These are phyloP conservation scores for Ilyonectria mors-panacis DNA, from an alignment of 2,329 filamentous ascomycete genomes.

Conservation along the genomic window DNA sequence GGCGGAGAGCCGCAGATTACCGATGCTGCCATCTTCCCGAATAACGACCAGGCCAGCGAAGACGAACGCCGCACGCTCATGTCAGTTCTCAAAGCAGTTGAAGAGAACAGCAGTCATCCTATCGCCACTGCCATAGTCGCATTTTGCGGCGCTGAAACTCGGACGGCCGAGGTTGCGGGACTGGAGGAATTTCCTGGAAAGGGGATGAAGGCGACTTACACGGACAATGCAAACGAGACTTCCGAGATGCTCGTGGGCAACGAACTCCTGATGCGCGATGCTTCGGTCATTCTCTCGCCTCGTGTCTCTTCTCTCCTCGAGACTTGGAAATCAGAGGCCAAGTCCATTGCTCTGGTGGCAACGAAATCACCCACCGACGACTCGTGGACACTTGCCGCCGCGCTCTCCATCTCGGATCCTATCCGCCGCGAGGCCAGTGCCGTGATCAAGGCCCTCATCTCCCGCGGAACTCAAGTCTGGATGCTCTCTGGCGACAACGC, in stretches of 20 bases:
- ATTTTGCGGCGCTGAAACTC: slow-evolving; percentile 66
- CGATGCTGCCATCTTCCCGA: slow-evolving; percentile 61
- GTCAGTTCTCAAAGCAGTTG: slow-evolving; percentile 71
- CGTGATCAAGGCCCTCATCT: slow-evolving; percentile 76
- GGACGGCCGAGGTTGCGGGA: slow-evolving; percentile 53
- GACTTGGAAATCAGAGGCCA: slow-evolving; percentile 74
- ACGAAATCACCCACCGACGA: slow-evolving; percentile 49
- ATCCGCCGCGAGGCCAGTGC: slow-evolving; percentile 79
- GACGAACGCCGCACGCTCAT: slow-evolving; percentile 57
- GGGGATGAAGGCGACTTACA: slow-evolving; percentile 74
- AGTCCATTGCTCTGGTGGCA: slow-evolving; percentile 74
- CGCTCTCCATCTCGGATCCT: slow-evolving; percentile 85
- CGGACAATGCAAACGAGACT: slow-evolving; percentile 41
- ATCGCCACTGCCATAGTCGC: slow-evolving; percentile 79
- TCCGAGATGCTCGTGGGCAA: slow-evolving; percentile 79
- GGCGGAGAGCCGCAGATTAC: slow-evolving; percentile 80
- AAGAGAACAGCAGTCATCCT: slow-evolving; percentile 82
- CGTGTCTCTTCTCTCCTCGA: slow-evolving; percentile 58
- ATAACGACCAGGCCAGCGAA: slow-evolving; percentile 36
- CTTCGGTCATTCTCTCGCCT: slow-evolving; percentile 57
- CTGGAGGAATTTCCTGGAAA: slow-evolving; percentile 80
- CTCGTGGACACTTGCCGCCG: slow-evolving; percentile 70
- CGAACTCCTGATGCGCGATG: slow-evolving; percentile 75
- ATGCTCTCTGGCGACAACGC: slow-evolving; percentile 94
- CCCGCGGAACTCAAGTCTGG: slow-evolving; percentile 81